Evolutionary conservation across 2,329 filamentous ascomycete species (phyloP), one percentile per base, ranked within the genome.

Genomic region (Arthrinium phaeospermum): DNA sequence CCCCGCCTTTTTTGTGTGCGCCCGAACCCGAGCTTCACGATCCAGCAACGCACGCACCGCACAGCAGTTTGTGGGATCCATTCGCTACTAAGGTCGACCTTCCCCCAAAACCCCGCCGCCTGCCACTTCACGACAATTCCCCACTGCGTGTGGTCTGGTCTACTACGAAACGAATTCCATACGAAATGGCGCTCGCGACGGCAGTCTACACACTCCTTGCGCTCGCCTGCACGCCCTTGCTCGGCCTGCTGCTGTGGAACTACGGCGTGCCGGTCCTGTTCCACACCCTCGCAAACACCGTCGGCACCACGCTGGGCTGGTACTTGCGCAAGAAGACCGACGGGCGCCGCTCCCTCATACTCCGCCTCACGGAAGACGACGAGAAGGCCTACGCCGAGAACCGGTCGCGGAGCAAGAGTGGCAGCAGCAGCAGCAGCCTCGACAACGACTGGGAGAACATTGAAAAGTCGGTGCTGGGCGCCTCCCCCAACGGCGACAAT

Each of bases 401-500:
- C 22, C 27, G 30, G 2, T 79, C 78, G 77, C 76, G 72, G 77
- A 80, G 70, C 85, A 88, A 30, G 37, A 74, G 69, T 27, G 57
- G 70, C 16, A 73, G 76, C 24, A 71, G 74, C 19, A 79, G 79
- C 46, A 80, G 80, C 69, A 81, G 76, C 72, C 79, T 80, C 44
- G 91, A 92, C 75, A 90, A 91, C 41, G 91, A 91, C 69, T 94
- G 92, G 91, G 91, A 94, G 80, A 91, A 91, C 77, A 87, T 94
- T 34, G 89, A 92, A 73, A 83, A 85, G 47, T 83, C 86, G 6
- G 78, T 80, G 4, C 69, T 74, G 2, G 81, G 77, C 10, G 79
- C 78, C 19, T 77, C 85, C 81, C 74, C 82, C 81, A 78, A 80
- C 72, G 79, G 80, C 67, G 80, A 83, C 71, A 83, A 82, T 71